A percentile compares a stretch with the other conserved stretches of the same genome.
Evolutionary conservation across 306 rosid genomes (phyloP).

Genomic region (Begonia loranthoides): DNA sequence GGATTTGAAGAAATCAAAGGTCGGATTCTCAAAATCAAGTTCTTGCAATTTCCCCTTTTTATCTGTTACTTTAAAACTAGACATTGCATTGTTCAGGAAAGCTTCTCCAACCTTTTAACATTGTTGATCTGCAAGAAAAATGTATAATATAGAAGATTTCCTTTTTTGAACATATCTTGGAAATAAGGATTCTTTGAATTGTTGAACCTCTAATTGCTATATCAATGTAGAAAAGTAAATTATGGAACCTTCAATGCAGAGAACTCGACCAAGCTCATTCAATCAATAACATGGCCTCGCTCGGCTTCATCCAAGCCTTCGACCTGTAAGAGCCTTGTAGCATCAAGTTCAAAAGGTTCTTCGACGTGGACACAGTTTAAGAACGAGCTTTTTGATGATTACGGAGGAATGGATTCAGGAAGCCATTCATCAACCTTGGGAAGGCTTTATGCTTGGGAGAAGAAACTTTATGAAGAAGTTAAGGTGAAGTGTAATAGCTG

Average conservation of each 20-base stretch:
- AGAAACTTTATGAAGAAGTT: constrained; percentile 89
- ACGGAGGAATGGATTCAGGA: constrained; percentile 85
- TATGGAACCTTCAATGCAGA: constrained; percentile 33
- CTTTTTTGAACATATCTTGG: no score
- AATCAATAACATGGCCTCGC: constrained; percentile 66
- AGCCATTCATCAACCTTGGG: constrained; percentile 81
- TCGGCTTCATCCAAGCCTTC: constrained; percentile 54
- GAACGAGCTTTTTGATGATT: constrained; percentile 75
- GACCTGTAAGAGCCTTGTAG: constrained; percentile 74
- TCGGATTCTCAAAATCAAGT: no score
- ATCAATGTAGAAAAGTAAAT: no score
- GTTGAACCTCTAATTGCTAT: no score
- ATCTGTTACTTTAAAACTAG: no score
- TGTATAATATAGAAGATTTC: no score
- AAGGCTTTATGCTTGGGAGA: constrained; percentile 93
- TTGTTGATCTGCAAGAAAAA: no score
- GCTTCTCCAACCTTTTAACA: no score
- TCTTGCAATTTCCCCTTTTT: no score
- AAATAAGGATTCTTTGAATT: no score
- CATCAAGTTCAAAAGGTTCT: constrained; percentile 44
- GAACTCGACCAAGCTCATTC: constrained; percentile 73
- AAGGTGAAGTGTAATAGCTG: constrained; percentile 44
- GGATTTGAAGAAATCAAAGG: constrained; percentile 87
- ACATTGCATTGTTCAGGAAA: no score
- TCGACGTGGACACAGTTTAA: constrained; percentile 61